Evolutionary conservation across 352 stramenopile species (phyloP).

Genomic region (Phytophthora foliorum): DNA sequence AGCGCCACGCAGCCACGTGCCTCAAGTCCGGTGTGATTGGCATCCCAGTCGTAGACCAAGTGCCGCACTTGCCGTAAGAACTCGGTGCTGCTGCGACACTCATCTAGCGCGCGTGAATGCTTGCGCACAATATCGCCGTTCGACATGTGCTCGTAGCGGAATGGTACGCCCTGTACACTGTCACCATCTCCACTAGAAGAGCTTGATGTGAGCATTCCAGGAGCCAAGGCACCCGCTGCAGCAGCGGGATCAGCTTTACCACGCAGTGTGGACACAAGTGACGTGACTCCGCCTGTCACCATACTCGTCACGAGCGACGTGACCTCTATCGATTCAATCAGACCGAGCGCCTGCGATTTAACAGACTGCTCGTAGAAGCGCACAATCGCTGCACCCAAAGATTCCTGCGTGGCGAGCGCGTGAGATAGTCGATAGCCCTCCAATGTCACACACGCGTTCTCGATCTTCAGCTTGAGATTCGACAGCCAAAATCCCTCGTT

Average conservation of each 20-base stretch:
- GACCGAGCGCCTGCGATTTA: conserved; percentile 82
- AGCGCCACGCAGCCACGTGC: conserved; percentile 81
- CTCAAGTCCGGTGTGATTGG: conserved; percentile 85
- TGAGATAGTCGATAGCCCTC: conserved; percentile 73
- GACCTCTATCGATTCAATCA: conserved; percentile 89
- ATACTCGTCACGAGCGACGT: conserved; percentile 88
- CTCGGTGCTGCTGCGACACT: conserved; percentile 57
- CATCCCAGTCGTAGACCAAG: conserved; percentile 88
- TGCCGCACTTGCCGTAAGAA: conserved; percentile 78
- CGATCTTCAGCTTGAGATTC: conserved; percentile 89
- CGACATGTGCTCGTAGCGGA: conserved; percentile 77
- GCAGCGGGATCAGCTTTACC: conserved; percentile 77
- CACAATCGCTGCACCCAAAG: conserved; percentile 66
- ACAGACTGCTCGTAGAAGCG: conserved; percentile 86
- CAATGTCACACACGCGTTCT: conserved; percentile 85
- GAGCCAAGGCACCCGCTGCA: conserved; percentile 32
- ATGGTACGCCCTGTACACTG: conserved; percentile 31
- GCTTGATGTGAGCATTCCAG: conserved; percentile 43
- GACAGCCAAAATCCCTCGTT: conserved; percentile 79
- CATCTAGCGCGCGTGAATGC: conserved; percentile 62
- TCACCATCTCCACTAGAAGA: conserved; percentile 23
- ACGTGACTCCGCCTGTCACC: conserved; percentile 80
- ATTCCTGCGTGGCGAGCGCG: conserved; percentile 80
- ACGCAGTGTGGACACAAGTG: conserved; percentile 81
- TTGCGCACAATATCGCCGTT: conserved; percentile 82